Percentiles rank a stretch among this genome's conserved stretches.
phyloP scores from a whole-genome alignment of 305 asterid species.

The Stenogyne calaminthoides region DNA sequence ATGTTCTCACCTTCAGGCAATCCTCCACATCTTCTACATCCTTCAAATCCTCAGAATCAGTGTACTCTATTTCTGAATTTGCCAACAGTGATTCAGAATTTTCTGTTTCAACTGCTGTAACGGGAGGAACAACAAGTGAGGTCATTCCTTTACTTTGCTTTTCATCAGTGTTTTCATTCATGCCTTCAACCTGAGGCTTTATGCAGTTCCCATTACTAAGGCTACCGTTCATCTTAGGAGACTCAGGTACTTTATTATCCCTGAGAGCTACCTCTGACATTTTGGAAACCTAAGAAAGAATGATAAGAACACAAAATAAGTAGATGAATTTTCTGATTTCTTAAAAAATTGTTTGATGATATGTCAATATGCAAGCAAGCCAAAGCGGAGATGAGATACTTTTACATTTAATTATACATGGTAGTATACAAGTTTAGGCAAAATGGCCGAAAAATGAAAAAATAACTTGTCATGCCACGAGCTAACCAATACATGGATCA shows the following conservation, averaged over 20 bases:
- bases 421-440: not conserved
- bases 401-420: not conserved
- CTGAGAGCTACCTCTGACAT: constrained; percentile 71
- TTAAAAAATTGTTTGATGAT: not conserved
- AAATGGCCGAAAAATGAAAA: not conserved
- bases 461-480: constrained; percentile 3
- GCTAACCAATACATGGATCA: constrained; percentile 3
- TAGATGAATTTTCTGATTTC: constrained; percentile 4
- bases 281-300: constrained; percentile 34
- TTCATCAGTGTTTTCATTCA: constrained; percentile 42
- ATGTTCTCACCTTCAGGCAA: constrained; percentile 53
- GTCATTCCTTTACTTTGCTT: constrained; percentile 38
- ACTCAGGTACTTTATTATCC: constrained; percentile 47
- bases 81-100: constrained; percentile 45
- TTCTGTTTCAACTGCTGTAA: constrained; percentile 39
- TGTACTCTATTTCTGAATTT: constrained; percentile 73
- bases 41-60: constrained; percentile 72
- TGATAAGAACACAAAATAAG: not conserved
- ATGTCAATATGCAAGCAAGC: constrained; percentile 18
- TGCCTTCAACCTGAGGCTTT: constrained; percentile 42
- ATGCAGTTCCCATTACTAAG: constrained; percentile 46
- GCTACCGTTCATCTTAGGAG: constrained; percentile 52
- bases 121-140: constrained; percentile 38
- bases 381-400: constrained; percentile 9
- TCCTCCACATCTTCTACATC: constrained; percentile 68